Percentiles rank a stretch among this genome's conserved stretches.
Conservation (phyloP, 2,329 filamentous ascomycete genomes). For the Claviceps quebecensis region DNA sequence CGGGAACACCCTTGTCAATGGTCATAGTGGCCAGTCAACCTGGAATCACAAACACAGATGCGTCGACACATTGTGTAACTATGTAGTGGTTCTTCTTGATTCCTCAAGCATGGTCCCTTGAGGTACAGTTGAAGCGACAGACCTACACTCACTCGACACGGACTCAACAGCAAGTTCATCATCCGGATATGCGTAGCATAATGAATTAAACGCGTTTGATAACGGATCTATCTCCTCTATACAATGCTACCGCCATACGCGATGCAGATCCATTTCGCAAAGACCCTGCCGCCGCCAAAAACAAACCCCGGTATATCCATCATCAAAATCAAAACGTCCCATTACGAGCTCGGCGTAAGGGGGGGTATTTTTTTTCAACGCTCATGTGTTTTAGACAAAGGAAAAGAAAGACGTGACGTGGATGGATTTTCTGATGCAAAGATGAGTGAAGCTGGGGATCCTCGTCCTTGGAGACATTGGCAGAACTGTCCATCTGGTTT, state of each 20-base stretch:
- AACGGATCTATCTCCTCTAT: conserved; percentile 4
- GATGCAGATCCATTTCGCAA: conserved; percentile 3
- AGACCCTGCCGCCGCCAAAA: not conserved
- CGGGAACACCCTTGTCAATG: too few species aligned
- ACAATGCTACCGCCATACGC: not conserved
- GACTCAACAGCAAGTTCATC: too few species aligned
- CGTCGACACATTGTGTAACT: too few species aligned
- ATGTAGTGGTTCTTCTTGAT: too few species aligned
- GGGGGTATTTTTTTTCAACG: conserved; percentile 4
- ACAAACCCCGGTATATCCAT: not conserved
- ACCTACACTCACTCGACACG: too few species aligned
- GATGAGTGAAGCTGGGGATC: not conserved
- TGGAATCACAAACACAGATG: too few species aligned
- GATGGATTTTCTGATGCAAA: not conserved
- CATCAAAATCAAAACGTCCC: conserved; percentile 2
- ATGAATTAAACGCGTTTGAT: not conserved
- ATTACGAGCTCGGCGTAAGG: not conserved
- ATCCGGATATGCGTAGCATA: not conserved
- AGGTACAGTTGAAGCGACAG: too few species aligned
- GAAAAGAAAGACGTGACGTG: conserved; percentile 1
- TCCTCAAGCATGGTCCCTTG: too few species aligned
- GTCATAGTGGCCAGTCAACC: too few species aligned
- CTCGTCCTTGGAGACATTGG: not conserved
- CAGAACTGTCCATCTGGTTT: not conserved
- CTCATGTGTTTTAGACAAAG: conserved; percentile 2